Conservation (phyloP, 2,329 filamentous ascomycete genomes). For the Fusarium begoniae region DNA sequence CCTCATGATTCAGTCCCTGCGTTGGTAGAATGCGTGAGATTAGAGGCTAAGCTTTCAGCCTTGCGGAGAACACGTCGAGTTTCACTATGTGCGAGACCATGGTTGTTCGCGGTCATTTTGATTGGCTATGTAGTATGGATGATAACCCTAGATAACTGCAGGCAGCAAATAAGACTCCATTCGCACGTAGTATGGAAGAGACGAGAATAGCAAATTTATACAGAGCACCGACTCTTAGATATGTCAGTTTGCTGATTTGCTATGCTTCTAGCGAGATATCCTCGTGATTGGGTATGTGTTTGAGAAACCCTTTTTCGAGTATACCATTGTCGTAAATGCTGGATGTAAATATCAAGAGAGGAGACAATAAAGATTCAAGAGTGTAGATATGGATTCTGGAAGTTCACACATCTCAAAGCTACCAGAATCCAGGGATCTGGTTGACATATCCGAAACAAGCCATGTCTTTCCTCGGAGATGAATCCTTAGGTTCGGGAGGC, state of each 20-base stretch:
- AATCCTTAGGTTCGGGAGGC: background rate
- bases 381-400: accelerated
- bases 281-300: accelerated
- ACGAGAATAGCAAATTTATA: too few relatives aligned
- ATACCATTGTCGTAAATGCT: background rate
- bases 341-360: background rate
- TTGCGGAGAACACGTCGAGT: background rate
- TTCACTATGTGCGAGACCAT: background rate
- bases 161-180: too few relatives aligned
- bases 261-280: accelerated
- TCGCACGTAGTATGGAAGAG: background rate
- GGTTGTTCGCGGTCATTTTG: background rate
- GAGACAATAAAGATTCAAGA: accelerated
- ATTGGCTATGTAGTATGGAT: too few relatives aligned
- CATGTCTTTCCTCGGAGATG: background rate
- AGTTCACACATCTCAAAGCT: accelerated
- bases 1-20: background rate
- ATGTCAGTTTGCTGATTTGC: accelerated
- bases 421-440: background rate
- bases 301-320: too few relatives aligned
- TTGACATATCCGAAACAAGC: accelerated
- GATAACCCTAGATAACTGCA: too few relatives aligned
- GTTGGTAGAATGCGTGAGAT: accelerated
- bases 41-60: background rate
- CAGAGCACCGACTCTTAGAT: accelerated